Evolutionary conservation across 805 yeast genomes (phyloP), one percentile per base, ranked within the genome.

Genomic region (Candida suzukii): DNA sequence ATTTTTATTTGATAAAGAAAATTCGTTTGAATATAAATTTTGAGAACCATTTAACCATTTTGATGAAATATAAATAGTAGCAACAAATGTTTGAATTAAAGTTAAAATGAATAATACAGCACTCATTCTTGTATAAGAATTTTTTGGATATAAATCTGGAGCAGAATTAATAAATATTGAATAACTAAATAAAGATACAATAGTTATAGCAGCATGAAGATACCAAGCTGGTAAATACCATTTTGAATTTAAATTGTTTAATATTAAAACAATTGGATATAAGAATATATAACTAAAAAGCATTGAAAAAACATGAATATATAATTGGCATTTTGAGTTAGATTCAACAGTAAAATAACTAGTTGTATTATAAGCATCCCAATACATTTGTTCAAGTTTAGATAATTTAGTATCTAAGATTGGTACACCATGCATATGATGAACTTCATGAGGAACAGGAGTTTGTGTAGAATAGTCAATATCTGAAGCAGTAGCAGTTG

Each of bases 351-450:
- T 78, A 63, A 86, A 78, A 58, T 72, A 88, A 3, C 87, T 80
- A 2, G 91, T 82, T 13, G 95, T 78, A 54, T 84, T 78, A 61
- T 88, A 90, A 21, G 61, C 57, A 38, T 78, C 79, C 97, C 97
- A 90, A 60, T 73, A 90, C 22, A 70, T 57, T 41, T 78, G 66
- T 59, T 88, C 96, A 35, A 78, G 83, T 0, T 90, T 82, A 16
- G 79, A 70, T 38, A 90, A 69, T 17, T 75, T 54, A 2, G 84
- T 82, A 22, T 78, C 65, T 36, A 88, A 67, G 34, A 90, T 85
- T 1, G 95, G 90, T 48, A 75, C 53, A 0, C 95, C 95, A 54
- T 87, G 95, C 38, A 61, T 56, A 53, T 77, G 71, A 26, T 49
- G 56, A 5, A 48, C 52, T 41, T 68, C 74, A 53, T 76, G 78